These are phyloP conservation scores for Hansenula lynferdii DNA, from an alignment of 1,139 yeast genomes.

Conservation along the genomic window DNA sequence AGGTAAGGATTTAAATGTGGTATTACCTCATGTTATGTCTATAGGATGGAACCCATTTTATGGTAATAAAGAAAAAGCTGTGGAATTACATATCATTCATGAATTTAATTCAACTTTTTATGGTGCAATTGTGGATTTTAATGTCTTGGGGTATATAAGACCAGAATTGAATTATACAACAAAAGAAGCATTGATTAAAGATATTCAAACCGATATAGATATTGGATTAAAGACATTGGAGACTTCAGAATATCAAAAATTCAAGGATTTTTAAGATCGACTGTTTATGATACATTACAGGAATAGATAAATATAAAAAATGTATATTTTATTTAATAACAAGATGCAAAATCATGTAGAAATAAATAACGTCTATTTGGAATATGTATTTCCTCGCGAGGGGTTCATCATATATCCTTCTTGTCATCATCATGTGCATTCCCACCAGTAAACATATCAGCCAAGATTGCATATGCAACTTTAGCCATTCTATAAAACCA, in stretches of 20 bases:
- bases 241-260: conserved; percentile 28
- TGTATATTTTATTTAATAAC: neutral
- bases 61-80: conserved; percentile 71
- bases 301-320: neutral
- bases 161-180: conserved; percentile 89
- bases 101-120: conserved; percentile 66
- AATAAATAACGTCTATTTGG: neutral
- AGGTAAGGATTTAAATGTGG: conserved; percentile 36
- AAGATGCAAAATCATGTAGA: neutral
- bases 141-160: conserved; percentile 81
- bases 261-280: conserved; percentile 13
- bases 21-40: conserved; percentile 88
- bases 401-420: conserved; percentile 17
- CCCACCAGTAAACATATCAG: conserved; percentile 20
- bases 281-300: neutral
- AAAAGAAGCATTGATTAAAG: conserved; percentile 79
- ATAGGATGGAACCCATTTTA: conserved; percentile 96
- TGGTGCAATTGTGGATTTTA: conserved; percentile 70
- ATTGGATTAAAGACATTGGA: conserved; percentile 53
- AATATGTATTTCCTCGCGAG: neutral
- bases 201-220: conserved; percentile 74
- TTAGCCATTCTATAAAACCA: conserved; percentile 84
- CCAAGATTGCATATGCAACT: conserved; percentile 45
- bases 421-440: conserved; percentile 19
- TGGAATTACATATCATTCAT: conserved; percentile 85